Conservation (phyloP, 2,329 filamentous ascomycete species). For the Thyridium curvatum region DNA sequence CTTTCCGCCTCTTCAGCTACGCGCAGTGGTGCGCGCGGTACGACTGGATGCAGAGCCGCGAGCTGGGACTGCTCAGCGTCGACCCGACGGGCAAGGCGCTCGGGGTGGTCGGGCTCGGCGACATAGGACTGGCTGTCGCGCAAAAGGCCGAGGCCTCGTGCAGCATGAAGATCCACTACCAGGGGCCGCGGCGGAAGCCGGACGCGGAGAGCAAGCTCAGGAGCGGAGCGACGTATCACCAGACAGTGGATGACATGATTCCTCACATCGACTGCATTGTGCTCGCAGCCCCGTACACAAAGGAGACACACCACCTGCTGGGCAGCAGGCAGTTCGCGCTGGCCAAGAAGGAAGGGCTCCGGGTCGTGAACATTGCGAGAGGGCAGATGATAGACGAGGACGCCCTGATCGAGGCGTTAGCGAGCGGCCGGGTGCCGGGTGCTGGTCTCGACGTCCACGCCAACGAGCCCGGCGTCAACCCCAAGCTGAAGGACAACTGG, state of each 20-base stretch:
- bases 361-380: slow-evolving; percentile 26
- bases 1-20: slow-evolving; percentile 16
- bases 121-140: slow-evolving; percentile 23
- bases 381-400: slow-evolving; percentile 25
- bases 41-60: slow-evolving; percentile 10
- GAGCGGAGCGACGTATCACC: slow-evolving; percentile 16
- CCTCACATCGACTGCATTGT: slow-evolving; percentile 18
- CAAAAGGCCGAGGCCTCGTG: slow-evolving; percentile 17
- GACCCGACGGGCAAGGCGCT: slow-evolving; percentile 18
- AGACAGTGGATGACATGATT: slow-evolving; percentile 19
- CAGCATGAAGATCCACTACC: slow-evolving; percentile 24
- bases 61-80: slow-evolving; percentile 11
- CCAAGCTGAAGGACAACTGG: slow-evolving; percentile 19
- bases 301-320: slow-evolving; percentile 17
- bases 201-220: slow-evolving; percentile 7
- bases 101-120: slow-evolving; percentile 26
- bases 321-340: slow-evolving; percentile 10
- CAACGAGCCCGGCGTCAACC: slow-evolving; percentile 23
- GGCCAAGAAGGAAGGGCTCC: slow-evolving; percentile 16
- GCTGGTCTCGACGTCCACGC: slow-evolving; percentile 27
- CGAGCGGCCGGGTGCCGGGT: slow-evolving; percentile 20
- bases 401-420: slow-evolving; percentile 23
- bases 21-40: slow-evolving; percentile 12
- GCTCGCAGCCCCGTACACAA: slow-evolving; percentile 23
- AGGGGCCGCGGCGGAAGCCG: slow-evolving; percentile 14